Evolutionary conservation across 1,139 yeast genomes (phyloP).

Genomic region (Sugiyamaella pinicola): DNA sequence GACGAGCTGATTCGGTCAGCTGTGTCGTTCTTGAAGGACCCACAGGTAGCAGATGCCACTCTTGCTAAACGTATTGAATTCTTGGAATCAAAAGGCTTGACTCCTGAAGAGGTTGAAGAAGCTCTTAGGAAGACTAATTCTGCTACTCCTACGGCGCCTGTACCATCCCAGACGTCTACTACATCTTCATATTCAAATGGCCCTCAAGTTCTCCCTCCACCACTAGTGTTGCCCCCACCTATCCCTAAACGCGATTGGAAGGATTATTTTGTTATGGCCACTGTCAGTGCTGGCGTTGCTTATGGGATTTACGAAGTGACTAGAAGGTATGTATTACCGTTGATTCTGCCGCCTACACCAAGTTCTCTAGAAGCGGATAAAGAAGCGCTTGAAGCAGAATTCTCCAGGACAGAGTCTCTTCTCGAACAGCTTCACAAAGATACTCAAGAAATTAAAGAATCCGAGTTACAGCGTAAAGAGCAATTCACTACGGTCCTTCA

Average conservation of each 20-base stretch:
- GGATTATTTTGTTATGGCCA: slow-evolving; percentile 97
- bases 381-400: slow-evolving; percentile 77
- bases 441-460: slow-evolving; percentile 65
- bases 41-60: slow-evolving; percentile 74
- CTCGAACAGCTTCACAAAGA: slow-evolving; percentile 72
- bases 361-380: slow-evolving; percentile 80
- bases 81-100: slow-evolving; percentile 80
- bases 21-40: slow-evolving; percentile 76
- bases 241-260: slow-evolving; percentile 92
- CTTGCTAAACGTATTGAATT: slow-evolving; percentile 84
- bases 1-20: slow-evolving; percentile 80
- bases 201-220: slow-evolving; percentile 33
- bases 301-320: slow-evolving; percentile 87
- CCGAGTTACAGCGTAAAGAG: slow-evolving; percentile 64
- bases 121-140: slow-evolving; percentile 52
- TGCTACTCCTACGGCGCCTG: no score
- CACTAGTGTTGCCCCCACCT: slow-evolving; percentile 65
- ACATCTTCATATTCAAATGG: slow-evolving; percentile 18
- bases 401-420: slow-evolving; percentile 73
- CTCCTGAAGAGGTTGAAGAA: slow-evolving; percentile 77
- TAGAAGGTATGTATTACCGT: slow-evolving; percentile 75
- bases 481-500: slow-evolving; percentile 68
- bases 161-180: no score
- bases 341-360: slow-evolving; percentile 82
- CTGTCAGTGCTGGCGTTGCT: slow-evolving; percentile 88